A percentile compares a stretch with the other conserved stretches of the same genome.
Evolutionary conservation across 2,329 filamentous ascomycete species (phyloP).

Genomic region (Tolypocladium album): DNA sequence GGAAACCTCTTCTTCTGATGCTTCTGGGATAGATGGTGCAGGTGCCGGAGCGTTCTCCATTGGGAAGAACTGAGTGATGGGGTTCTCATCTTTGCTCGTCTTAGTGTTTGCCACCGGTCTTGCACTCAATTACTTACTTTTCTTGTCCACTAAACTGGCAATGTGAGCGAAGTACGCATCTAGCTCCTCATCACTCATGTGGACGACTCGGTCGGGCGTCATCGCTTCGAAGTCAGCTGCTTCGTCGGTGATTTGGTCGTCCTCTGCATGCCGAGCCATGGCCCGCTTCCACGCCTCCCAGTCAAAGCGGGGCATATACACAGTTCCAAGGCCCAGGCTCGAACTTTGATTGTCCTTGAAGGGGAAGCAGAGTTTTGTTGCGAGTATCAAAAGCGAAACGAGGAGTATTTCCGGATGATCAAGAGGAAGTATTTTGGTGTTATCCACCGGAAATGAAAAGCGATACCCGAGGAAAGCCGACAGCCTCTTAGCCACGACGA

Average conservation of each 20-base stretch:
- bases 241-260: conserved; percentile 3
- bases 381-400: conserved; percentile 59
- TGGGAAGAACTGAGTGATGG: conserved; percentile 24
- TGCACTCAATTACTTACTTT: conserved; percentile 14
- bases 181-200: conserved; percentile 48
- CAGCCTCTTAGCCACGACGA: conserved; percentile 33
- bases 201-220: conserved; percentile 49
- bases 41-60: conserved; percentile 10
- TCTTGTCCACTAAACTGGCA: conserved; percentile 18
- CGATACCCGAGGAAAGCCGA: conserved; percentile 37
- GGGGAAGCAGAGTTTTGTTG: conserved; percentile 71
- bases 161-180: conserved; percentile 51
- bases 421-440: conserved; percentile 33
- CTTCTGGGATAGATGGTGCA: conserved; percentile 8
- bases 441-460: conserved; percentile 37
- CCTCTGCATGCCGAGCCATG: conserved; percentile 21
- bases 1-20: conserved; percentile 15
- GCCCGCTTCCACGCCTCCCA: conserved; percentile 60
- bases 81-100: conserved; percentile 12
- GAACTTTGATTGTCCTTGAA: conserved; percentile 47
- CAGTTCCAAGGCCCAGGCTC: conserved; percentile 1
- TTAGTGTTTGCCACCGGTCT: not conserved
- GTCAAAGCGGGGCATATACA: conserved; percentile 34
- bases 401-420: conserved; percentile 68
- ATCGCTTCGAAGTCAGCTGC: conserved; percentile 35